Base-by-base conservation (phyloP, 805 yeast species). In the Kodamaea sagamina region DNA sequence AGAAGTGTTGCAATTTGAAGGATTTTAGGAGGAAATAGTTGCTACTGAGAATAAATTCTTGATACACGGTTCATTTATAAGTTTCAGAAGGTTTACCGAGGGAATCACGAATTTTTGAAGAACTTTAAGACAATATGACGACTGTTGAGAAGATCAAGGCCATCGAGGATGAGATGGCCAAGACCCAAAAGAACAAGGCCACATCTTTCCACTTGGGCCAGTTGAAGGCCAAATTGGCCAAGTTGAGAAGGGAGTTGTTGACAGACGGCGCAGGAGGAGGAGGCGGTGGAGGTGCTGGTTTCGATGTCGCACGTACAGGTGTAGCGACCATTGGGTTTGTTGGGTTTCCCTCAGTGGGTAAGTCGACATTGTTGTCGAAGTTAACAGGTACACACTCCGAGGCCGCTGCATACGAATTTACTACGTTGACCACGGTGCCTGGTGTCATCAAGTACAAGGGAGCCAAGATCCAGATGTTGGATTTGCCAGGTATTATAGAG, bases 231-330 rank as follows among this genome's bases (percentile, higher is more conserved):
- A 93, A 93, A 61, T 72, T 93, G 44, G 99, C 99, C 42, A 90
- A 92, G 62, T 75, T 93, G 55, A 87, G 95, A 72, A 81, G 97
- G 62, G 99, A 93, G 61, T 75, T 93, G 42, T 74, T 93, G 49
- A 59, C 72, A 27, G 79, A 87, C 13, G 74, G 86, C 31, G 78
- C 89, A 29, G 56, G 67, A 11, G 68, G 71, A 15, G 97, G 97
- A 26, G 96, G 97, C 46, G 95, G 93, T 45, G 87, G 79, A 15
- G 97, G 98, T 50, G 81, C 78, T 16, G 99, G 99, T 6, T 93
- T 93, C 67, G 99, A 93, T 71, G 98, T 93, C 35, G 96, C 96
- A n/a, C 81, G 97, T 65, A 92, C 97, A 0, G 99, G 99, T 68
- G 97, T 88, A 10, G 97, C 97, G 3, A 81, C 96, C 6, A 95